phyloP scores from a whole-genome alignment of 2,329 filamentous ascomycete genomes.

The Pseudovirgaria hyperparasitica region DNA sequence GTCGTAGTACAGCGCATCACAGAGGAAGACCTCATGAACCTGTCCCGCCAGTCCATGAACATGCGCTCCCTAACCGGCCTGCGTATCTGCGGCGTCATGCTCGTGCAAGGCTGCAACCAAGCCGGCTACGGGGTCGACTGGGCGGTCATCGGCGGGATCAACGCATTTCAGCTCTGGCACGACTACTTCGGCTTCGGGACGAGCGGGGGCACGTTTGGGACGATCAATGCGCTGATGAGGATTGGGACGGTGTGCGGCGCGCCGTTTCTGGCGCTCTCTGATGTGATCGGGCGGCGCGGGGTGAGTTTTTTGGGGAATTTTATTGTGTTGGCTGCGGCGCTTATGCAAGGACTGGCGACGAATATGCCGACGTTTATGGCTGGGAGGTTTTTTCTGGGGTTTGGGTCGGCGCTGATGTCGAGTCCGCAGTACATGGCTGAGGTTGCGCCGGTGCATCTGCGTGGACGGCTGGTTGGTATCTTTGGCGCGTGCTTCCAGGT shows the following conservation, averaged over 20 bases:
- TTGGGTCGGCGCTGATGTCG: slow-evolving; percentile 24
- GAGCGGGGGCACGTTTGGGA: slow-evolving; percentile 27
- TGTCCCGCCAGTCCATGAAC: slow-evolving; percentile 29
- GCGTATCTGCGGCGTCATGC: slow-evolving; percentile 30
- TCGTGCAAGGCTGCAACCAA: slow-evolving; percentile 35
- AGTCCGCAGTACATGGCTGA: slow-evolving; percentile 29
- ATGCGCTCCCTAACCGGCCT: slow-evolving; percentile 30
- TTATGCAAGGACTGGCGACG: slow-evolving; percentile 21
- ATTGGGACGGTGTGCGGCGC: slow-evolving; percentile 36
- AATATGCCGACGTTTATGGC: slow-evolving; percentile 25
- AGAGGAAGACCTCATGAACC: slow-evolving; percentile 31
- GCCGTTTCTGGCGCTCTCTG: slow-evolving; percentile 37
- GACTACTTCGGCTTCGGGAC: slow-evolving; percentile 31
- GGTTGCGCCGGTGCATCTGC: slow-evolving; percentile 17
- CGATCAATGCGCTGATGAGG: slow-evolving; percentile 36
- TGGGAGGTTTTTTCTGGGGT: slow-evolving; percentile 25
- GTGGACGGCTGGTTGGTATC: slow-evolving; percentile 33
- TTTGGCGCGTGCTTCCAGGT: slow-evolving; percentile 36
- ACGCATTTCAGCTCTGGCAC: slow-evolving; percentile 31
- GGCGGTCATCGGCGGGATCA: slow-evolving; percentile 36
- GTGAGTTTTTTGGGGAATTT: slow-evolving; percentile 35
- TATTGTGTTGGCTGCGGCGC: slow-evolving; percentile 32
- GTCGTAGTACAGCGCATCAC: slow-evolving; percentile 32
- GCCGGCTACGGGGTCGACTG: slow-evolving; percentile 37
- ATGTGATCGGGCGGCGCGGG: slow-evolving; percentile 39